Conservation (phyloP, 2,329 filamentous ascomycete species). For the Gnomoniopsis sp. region DNA sequence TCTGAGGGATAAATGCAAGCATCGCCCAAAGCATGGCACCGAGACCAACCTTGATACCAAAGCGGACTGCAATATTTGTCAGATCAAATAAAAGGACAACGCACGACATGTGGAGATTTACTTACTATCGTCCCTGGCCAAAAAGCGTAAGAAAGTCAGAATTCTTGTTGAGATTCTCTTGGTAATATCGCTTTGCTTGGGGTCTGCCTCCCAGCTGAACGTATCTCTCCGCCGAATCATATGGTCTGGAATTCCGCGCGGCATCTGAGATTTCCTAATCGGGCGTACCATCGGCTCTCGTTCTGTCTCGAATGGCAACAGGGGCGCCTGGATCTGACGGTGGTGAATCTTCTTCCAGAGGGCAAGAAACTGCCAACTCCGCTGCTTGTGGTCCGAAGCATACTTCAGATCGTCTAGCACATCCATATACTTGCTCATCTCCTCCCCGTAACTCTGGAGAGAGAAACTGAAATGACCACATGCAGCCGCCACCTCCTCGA, state of each 20-base stretch:
- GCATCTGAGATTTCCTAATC: constrained; percentile 51
- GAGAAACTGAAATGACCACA: constrained; percentile 96
- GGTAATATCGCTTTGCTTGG: constrained; percentile 41
- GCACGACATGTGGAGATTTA: constrained; percentile 1
- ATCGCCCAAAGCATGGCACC: constrained; percentile 87
- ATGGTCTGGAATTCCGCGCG: constrained; percentile 52
- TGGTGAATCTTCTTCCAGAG: constrained; percentile 57
- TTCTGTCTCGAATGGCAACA: constrained; percentile 38
- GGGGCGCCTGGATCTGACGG: constrained; percentile 15
- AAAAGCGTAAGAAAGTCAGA: constrained; percentile 42
- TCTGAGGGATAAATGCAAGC: constrained; percentile 78
- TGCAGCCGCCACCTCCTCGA: constrained; percentile 95
- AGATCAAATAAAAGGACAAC: constrained; percentile 16
- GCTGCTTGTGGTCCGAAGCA: constrained; percentile 56
- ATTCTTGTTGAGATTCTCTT: constrained; percentile 43
- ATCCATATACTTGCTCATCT: constrained; percentile 78
- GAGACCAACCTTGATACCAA: constrained; percentile 89
- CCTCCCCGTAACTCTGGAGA: constrained; percentile 84
- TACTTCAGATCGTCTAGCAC: constrained; percentile 83
- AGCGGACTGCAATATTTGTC: constrained; percentile 47
- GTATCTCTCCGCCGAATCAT: constrained; percentile 52
- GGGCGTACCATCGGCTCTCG: constrained; percentile 40
- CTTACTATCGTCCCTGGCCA: constrained; percentile 52
- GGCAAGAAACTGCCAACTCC: constrained; percentile 80
- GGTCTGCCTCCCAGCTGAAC: constrained; percentile 54